phyloP scores from a whole-genome alignment of 2,329 filamentous ascomycete species.

The Gremmenia infestans region DNA sequence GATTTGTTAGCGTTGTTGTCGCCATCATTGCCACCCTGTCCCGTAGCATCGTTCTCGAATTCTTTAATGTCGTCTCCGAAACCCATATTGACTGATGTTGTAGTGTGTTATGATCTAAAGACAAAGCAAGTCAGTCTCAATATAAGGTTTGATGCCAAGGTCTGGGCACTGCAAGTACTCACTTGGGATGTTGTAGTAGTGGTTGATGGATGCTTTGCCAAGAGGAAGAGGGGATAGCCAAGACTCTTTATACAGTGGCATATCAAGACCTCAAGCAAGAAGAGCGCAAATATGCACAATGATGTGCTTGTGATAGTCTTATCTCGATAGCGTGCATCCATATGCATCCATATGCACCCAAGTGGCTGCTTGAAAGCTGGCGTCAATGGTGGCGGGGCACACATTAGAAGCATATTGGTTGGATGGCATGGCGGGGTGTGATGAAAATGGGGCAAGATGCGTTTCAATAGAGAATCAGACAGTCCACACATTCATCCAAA shows the following conservation, averaged over 20 bases:
- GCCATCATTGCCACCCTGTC: slow-evolving; percentile 31
- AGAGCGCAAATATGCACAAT: background rate
- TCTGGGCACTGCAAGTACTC: background rate
- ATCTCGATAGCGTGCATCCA: background rate
- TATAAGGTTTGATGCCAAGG: background rate
- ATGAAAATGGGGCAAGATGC: background rate
- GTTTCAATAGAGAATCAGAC: no score
- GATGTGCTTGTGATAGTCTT: background rate
- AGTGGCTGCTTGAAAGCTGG: background rate
- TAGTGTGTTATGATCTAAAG: background rate
- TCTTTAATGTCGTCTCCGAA: slow-evolving; percentile 29
- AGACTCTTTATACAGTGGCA: background rate
- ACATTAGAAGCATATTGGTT: background rate
- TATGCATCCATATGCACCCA: background rate
- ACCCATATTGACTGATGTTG: slow-evolving; percentile 19
- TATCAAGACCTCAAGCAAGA: background rate
- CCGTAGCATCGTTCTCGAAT: slow-evolving; percentile 27
- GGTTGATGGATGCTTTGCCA: slow-evolving; percentile 2
- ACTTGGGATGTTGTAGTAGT: background rate
- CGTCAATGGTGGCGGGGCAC: background rate
- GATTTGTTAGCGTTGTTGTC: slow-evolving; percentile 30
- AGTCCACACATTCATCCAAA: background rate
- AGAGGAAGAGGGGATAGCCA: slow-evolving; percentile 4
- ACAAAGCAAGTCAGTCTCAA: background rate
- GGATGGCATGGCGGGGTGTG: background rate